Percentiles rank a stretch among this genome's conserved stretches.
These are phyloP conservation scores for Primulina huaijiensis DNA, from an alignment of 257 asterid genomes.

Conservation along the genomic window DNA sequence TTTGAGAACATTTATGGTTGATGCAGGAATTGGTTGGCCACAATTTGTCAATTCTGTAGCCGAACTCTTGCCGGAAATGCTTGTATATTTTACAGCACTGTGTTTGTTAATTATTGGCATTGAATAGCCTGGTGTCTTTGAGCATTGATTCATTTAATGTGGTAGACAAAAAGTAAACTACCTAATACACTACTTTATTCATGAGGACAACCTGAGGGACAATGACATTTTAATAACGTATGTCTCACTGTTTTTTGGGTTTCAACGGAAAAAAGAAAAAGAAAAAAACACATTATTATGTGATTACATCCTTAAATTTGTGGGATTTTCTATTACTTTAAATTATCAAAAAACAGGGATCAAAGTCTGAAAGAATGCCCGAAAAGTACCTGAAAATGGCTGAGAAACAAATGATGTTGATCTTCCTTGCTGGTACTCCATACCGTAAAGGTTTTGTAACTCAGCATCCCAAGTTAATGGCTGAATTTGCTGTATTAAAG, in stretches of 20 bases:
- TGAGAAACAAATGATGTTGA: slow-evolving; percentile 49
- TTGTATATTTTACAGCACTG: slow-evolving; percentile 7
- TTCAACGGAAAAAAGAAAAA: neutral
- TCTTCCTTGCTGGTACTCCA: slow-evolving; percentile 71
- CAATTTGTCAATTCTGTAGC: neutral
- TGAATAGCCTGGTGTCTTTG: slow-evolving; percentile 19
- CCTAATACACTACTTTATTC: slow-evolving; percentile 28
- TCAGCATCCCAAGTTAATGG: slow-evolving; percentile 66
- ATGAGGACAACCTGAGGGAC: slow-evolving; percentile 32
- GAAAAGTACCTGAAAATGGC: slow-evolving; percentile 55
- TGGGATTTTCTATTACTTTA: slow-evolving; percentile 27
- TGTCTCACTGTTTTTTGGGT: neutral
- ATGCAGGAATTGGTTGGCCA: neutral
- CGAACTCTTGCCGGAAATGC: neutral
- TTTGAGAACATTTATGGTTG: slow-evolving; percentile 3
- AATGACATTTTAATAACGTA: neutral
- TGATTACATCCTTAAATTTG: slow-evolving; percentile 15
- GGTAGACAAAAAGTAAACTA: slow-evolving; percentile 41
- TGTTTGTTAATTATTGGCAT: slow-evolving; percentile 20
- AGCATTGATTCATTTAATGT: slow-evolving; percentile 28
- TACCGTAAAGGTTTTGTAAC: slow-evolving; percentile 45
- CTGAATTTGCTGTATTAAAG: slow-evolving; percentile 52
- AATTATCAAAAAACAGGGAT: slow-evolving; percentile 12
- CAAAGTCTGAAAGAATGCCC: slow-evolving; percentile 21
- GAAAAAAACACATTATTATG: neutral